A percentile compares a stretch with the other conserved stretches of the same genome.
Evolutionary conservation across 2,329 filamentous ascomycete genomes (phyloP).

Genomic region (Didymella keratinophila): DNA sequence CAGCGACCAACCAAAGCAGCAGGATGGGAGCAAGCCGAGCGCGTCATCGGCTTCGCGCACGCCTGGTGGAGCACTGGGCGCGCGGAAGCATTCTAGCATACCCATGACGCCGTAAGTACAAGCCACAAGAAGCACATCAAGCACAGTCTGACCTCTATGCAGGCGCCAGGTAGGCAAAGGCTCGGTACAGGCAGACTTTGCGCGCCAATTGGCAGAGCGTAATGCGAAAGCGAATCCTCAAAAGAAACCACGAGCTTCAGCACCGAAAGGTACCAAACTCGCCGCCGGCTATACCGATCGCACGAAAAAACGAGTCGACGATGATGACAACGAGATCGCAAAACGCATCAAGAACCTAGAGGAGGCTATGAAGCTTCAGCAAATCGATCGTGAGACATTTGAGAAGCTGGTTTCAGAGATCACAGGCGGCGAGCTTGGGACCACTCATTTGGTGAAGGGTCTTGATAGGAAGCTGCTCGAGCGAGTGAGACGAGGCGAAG

Average conservation of each 20-base stretch:
- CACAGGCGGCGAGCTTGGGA: slow-evolving; percentile 78
- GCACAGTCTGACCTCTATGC: slow-evolving; percentile 12
- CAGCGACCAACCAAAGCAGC: slow-evolving; percentile 52
- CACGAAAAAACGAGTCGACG: slow-evolving; percentile 67
- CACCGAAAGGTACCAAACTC: slow-evolving; percentile 83
- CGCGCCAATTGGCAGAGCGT: slow-evolving; percentile 81
- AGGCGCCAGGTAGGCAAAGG: slow-evolving; percentile 70
- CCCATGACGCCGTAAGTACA: slow-evolving; percentile 87
- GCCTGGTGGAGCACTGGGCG: slow-evolving; percentile 68
- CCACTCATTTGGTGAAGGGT: slow-evolving; percentile 90
- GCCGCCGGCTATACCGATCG: slow-evolving; percentile 86
- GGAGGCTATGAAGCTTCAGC: slow-evolving; percentile 79
- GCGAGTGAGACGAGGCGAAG: slow-evolving; percentile 72
- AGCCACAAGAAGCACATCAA: background rate
- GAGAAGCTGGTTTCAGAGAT: slow-evolving; percentile 78
- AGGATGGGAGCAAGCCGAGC: slow-evolving; percentile 40
- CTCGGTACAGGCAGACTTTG: slow-evolving; percentile 71
- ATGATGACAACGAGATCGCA: slow-evolving; percentile 64
- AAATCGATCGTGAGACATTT: slow-evolving; percentile 83
- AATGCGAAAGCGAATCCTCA: slow-evolving; percentile 62
- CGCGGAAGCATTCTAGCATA: slow-evolving; percentile 79
- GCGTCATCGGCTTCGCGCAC: slow-evolving; percentile 40
- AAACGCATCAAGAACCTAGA: slow-evolving; percentile 79
- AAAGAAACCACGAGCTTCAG: slow-evolving; percentile 80
- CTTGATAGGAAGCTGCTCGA: slow-evolving; percentile 84